A percentile compares a stretch with the other conserved stretches of the same genome.
Conservation (phyloP, 768 basidiomycete genomes). For the Macrolepiota dolichaula region DNA sequence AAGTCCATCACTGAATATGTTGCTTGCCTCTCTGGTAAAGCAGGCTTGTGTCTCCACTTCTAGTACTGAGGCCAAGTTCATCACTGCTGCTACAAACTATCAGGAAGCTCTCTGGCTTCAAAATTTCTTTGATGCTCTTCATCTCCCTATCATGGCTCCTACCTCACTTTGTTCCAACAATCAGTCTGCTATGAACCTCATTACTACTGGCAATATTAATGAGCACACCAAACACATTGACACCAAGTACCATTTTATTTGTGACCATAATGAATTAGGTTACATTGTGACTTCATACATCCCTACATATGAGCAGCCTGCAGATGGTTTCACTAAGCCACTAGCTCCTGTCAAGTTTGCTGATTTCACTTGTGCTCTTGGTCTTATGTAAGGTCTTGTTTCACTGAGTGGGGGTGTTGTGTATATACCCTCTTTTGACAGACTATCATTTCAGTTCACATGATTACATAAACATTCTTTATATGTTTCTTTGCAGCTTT, state of each 20-base stretch:
- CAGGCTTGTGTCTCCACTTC: constrained; percentile 20
- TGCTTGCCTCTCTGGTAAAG: constrained; percentile 18
- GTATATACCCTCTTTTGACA: too few relatives aligned
- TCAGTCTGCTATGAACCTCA: constrained; percentile 21
- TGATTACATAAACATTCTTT: too few relatives aligned
- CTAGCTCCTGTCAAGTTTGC: too few relatives aligned
- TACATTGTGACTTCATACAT: constrained; percentile 15
- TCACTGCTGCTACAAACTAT: constrained; percentile 1
- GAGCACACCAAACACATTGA: too few relatives aligned
- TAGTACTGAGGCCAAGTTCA: constrained; percentile 18
- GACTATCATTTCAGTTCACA: too few relatives aligned
- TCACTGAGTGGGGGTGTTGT: too few relatives aligned
- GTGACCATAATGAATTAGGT: constrained; percentile 14
- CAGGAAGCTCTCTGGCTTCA: constrained; percentile 9
- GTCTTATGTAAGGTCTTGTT: too few relatives aligned
- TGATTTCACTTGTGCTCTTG: too few relatives aligned
- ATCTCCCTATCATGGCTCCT: constrained; percentile 1
- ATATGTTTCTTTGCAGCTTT: too few relatives aligned
- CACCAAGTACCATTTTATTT: constrained; percentile 30
- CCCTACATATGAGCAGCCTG: constrained; percentile 17
- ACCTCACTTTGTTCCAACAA: constrained; percentile 21
- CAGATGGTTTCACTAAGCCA: too few relatives aligned
- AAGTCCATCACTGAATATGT: constrained; percentile 24
- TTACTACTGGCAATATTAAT: too few relatives aligned
- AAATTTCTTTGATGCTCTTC: constrained; percentile 5